A percentile compares a stretch with the other conserved stretches of the same genome.
Evolutionary conservation across 108 stramenopile species (phyloP).

Genomic region (Stephanodiscus minutulus): DNA sequence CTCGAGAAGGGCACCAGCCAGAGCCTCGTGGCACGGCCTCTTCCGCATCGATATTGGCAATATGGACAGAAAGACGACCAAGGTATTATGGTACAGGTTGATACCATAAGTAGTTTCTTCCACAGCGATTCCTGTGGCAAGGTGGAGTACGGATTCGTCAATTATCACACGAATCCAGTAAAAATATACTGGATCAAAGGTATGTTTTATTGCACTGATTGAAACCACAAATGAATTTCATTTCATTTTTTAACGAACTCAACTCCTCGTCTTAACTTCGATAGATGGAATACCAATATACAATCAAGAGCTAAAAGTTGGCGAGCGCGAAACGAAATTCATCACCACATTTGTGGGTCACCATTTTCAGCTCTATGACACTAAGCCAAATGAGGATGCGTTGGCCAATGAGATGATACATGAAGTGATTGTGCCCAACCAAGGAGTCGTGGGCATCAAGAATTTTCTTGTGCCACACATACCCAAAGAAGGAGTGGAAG

Average conservation of each 20-base stretch:
- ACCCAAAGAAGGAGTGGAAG: conserved; percentile 40
- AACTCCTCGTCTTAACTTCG: too few species aligned
- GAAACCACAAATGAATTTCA: too few species aligned
- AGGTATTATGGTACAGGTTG: conserved; percentile 15
- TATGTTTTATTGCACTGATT: too few species aligned
- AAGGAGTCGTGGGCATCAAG: conserved; percentile 51
- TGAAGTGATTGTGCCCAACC: conserved; percentile 20
- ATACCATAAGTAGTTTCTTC: conserved; percentile 25
- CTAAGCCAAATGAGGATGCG: conserved; percentile 27
- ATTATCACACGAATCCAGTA: conserved; percentile 47
- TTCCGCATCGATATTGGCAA: conserved; percentile 39
- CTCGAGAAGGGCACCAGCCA: conserved; percentile 39
- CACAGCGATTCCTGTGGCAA: conserved; percentile 32
- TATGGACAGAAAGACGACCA: conserved; percentile 20
- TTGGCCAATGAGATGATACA: conserved; percentile 35
- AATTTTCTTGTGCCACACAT: conserved; percentile 35
- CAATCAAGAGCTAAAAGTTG: conserved; percentile 45
- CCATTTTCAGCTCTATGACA: conserved; percentile 49
- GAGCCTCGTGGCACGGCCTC: conserved; percentile 27
- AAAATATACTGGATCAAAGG: conserved; percentile 60
- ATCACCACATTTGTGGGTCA: conserved; percentile 61
- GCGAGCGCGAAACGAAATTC: conserved; percentile 58
- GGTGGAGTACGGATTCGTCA: conserved; percentile 58
- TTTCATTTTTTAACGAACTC: too few species aligned
- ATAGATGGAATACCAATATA: conserved; percentile 14